These are phyloP conservation scores for Lyophyllum shimeji DNA, from an alignment of 768 basidiomycete species.

Conservation along the genomic window DNA sequence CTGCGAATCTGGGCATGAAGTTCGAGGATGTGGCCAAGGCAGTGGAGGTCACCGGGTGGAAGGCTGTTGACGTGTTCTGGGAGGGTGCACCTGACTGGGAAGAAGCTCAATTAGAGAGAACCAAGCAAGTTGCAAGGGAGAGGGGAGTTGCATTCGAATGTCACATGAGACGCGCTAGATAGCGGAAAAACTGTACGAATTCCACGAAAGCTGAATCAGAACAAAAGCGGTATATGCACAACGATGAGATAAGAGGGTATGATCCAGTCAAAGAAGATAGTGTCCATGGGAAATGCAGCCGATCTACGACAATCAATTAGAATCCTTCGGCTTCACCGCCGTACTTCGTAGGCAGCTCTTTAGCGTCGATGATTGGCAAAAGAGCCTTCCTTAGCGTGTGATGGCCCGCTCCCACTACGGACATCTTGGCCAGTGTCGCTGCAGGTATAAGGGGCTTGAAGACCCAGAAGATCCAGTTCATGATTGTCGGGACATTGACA, in stretches of 20 bases:
- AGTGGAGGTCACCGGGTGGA: background rate
- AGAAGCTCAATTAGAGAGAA: background rate
- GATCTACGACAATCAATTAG: constrained; percentile 19
- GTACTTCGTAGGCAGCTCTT: constrained; percentile 66
- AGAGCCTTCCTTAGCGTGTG: constrained; percentile 59
- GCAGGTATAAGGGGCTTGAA: constrained; percentile 76
- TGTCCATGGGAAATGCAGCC: background rate
- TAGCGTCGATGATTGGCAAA: constrained; percentile 50
- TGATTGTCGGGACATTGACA: constrained; percentile 73
- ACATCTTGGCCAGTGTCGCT: constrained; percentile 79
- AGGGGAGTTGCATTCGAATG: background rate
- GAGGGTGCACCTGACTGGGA: background rate
- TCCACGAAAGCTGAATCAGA: background rate
- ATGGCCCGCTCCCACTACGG: constrained; percentile 68
- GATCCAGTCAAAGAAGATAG: background rate
- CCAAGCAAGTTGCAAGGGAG: background rate
- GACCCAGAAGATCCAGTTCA: constrained; percentile 83
- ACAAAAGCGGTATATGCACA: too few relatives aligned
- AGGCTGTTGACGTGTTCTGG: background rate
- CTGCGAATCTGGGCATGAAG: background rate
- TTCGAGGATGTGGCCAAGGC: background rate
- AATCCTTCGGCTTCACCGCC: constrained; percentile 66
- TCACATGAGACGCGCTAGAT: background rate
- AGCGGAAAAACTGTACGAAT: background rate
- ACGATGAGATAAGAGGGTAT: background rate